Percentiles rank a stretch among this genome's conserved stretches.
Conservation (phyloP, 2,329 filamentous ascomycete genomes). For the Thielaviopsis populi region DNA sequence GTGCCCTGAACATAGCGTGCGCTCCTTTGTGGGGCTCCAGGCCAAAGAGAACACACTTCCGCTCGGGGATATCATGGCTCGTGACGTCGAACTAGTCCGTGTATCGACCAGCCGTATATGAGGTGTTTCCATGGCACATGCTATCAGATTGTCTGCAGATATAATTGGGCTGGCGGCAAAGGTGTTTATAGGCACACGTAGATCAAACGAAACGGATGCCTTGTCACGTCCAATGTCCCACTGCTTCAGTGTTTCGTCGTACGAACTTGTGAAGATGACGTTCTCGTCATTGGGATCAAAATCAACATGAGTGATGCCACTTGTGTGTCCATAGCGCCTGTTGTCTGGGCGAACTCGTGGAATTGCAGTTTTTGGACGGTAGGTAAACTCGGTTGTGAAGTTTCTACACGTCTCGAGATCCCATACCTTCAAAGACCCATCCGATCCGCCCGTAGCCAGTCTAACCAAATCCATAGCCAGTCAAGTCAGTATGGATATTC, state of each 20-base stretch:
- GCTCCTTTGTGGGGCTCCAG: slow-evolving; percentile 71
- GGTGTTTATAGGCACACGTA: slow-evolving; percentile 55
- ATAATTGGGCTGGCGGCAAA: slow-evolving; percentile 65
- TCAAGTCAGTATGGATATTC: neutral
- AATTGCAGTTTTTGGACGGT: slow-evolving; percentile 39
- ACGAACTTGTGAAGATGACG: slow-evolving; percentile 63
- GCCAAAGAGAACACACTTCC: slow-evolving; percentile 52
- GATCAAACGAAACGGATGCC: slow-evolving; percentile 50
- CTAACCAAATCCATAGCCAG: slow-evolving; percentile 27
- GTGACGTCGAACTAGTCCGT: slow-evolving; percentile 29
- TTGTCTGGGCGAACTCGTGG: slow-evolving; percentile 27
- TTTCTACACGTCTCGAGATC: slow-evolving; percentile 52
- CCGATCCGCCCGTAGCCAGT: slow-evolving; percentile 70
- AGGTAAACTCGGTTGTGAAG: slow-evolving; percentile 32
- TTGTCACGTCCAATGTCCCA: slow-evolving; percentile 51
- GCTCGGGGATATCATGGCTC: slow-evolving; percentile 54
- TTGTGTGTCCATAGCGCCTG: slow-evolving; percentile 36
- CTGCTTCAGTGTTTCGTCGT: slow-evolving; percentile 61
- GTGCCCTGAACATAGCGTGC: slow-evolving; percentile 72
- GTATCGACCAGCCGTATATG: slow-evolving; percentile 68
- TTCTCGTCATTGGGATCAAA: slow-evolving; percentile 68
- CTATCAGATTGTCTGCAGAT: slow-evolving; percentile 55
- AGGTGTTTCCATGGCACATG: slow-evolving; percentile 76
- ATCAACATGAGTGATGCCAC: slow-evolving; percentile 59
- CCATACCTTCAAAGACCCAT: slow-evolving; percentile 76